These are phyloP conservation scores for Chrysoporthe austroafricana DNA, from an alignment of 2,329 filamentous ascomycete species.

Conservation along the genomic window DNA sequence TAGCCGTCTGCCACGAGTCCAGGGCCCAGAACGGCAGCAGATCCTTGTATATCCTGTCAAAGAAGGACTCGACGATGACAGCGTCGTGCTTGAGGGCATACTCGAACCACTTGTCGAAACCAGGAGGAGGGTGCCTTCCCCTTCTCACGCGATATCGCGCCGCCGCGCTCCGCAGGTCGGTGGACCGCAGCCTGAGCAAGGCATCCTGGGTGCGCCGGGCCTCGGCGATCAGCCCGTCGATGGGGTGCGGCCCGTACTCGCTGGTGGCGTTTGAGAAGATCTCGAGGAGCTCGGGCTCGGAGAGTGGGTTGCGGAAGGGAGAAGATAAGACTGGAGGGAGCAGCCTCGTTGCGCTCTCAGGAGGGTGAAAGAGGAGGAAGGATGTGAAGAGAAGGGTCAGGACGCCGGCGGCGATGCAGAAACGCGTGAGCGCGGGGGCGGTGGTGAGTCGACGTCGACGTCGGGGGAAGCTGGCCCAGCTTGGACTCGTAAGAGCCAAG, in stretches of 20 bases:
- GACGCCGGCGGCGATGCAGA: slow-evolving; percentile 24
- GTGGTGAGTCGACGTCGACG: slow-evolving; percentile 21
- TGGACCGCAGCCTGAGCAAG: slow-evolving; percentile 45
- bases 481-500: slow-evolving; percentile 16
- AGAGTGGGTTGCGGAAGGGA: slow-evolving; percentile 26
- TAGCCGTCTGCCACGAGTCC: slow-evolving; percentile 40
- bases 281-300: slow-evolving; percentile 30
- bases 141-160: slow-evolving; percentile 49
- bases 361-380: slow-evolving; percentile 26
- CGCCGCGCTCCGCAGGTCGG: slow-evolving; percentile 49
- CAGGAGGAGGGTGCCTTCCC: slow-evolving; percentile 54
- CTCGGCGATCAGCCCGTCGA: slow-evolving; percentile 48
- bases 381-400: slow-evolving; percentile 24
- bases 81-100: slow-evolving; percentile 48
- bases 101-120: slow-evolving; percentile 52
- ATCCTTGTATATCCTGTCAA: slow-evolving; percentile 59
- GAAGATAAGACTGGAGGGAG: slow-evolving; percentile 22
- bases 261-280: slow-evolving; percentile 20
- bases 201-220: slow-evolving; percentile 45
- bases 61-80: slow-evolving; percentile 52
- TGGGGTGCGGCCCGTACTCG: slow-evolving; percentile 41
- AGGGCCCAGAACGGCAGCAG: slow-evolving; percentile 59
- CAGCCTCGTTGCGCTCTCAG: slow-evolving; percentile 13
- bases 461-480: slow-evolving; percentile 22
- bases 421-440: slow-evolving; percentile 19